Evolutionary conservation across 495 filamentous ascomycete species (phyloP).

Genomic region (Xylaria nigripes): DNA sequence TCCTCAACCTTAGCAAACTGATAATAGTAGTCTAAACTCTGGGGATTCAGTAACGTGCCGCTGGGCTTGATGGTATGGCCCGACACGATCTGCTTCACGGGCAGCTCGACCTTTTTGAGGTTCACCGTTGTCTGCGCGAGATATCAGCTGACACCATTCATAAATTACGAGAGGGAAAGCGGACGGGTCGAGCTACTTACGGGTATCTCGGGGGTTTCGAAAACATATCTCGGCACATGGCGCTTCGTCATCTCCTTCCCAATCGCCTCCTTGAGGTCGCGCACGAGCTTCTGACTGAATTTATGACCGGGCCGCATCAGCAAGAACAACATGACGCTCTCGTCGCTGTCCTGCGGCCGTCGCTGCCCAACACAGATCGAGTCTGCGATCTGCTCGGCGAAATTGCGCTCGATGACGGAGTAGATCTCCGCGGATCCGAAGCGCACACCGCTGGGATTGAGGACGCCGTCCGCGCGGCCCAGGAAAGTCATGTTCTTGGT

Average conservation of each 20-base stretch:
- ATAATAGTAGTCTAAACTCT: slow-evolving; percentile 69
- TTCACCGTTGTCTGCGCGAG: slow-evolving; percentile 67
- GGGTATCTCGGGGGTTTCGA: slow-evolving; percentile 73
- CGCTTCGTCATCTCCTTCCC: slow-evolving; percentile 54
- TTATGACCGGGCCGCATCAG: slow-evolving; percentile 55
- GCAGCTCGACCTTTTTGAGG: slow-evolving; percentile 76
- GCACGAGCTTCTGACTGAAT: slow-evolving; percentile 50
- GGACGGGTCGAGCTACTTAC: slow-evolving; percentile 40
- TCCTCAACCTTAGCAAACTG: slow-evolving; percentile 72
- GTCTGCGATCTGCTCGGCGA: slow-evolving; percentile 53
- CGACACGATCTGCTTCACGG: slow-evolving; percentile 77
- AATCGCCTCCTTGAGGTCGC: slow-evolving; percentile 54
- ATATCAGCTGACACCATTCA: not conserved
- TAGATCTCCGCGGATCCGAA: slow-evolving; percentile 85
- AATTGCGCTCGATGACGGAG: slow-evolving; percentile 58
- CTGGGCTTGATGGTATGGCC: slow-evolving; percentile 66
- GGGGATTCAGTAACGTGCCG: slow-evolving; percentile 67
- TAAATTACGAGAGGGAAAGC: not conserved
- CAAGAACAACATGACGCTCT: slow-evolving; percentile 68
- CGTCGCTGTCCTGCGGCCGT: slow-evolving; percentile 58
- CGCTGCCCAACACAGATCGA: slow-evolving; percentile 70
- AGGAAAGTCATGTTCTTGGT: slow-evolving; percentile 60
- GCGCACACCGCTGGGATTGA: slow-evolving; percentile 80
- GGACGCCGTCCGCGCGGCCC: slow-evolving; percentile 79
- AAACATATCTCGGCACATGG: slow-evolving; percentile 71